Conservation (phyloP, 257 asterid genomes). For the Solanum chiquidenum region DNA sequence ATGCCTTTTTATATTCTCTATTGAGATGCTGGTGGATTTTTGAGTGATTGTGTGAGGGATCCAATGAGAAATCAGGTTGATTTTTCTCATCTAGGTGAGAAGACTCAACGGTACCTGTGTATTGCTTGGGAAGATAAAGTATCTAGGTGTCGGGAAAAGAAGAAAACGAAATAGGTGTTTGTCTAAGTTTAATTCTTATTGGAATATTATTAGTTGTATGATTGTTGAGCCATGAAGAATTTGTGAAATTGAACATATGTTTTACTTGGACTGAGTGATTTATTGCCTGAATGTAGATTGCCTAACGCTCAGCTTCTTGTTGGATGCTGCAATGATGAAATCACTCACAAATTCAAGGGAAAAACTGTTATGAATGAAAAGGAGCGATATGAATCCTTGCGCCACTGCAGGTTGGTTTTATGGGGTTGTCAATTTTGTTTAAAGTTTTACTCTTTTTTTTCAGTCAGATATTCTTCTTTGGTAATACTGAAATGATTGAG, state of each 20-base stretch:
- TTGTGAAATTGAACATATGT: neutral
- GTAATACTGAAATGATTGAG: neutral
- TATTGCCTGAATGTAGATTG: conserved; percentile 33
- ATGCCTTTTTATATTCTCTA: neutral
- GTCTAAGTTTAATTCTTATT: neutral
- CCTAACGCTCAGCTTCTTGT: conserved; percentile 77
- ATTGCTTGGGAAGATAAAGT: neutral
- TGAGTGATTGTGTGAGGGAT: neutral
- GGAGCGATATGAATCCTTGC: conserved; percentile 92
- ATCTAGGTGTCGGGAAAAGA: neutral
- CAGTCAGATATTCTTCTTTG: neutral
- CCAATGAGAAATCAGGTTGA: neutral
- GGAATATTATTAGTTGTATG: neutral
- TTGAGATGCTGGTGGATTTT: neutral
- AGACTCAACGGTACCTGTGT: neutral
- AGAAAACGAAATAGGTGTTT: neutral
- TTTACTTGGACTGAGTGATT: neutral
- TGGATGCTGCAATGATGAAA: conserved; percentile 88
- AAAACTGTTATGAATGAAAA: conserved; percentile 81
- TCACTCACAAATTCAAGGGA: conserved; percentile 85
- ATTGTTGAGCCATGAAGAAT: neutral
- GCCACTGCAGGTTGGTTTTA: conserved; percentile 72
- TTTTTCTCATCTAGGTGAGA: neutral
- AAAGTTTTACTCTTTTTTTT: neutral
- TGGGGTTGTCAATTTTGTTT: neutral